Evolutionary conservation across 768 basidiomycete genomes (phyloP).

Genomic region (Jaapia argillacea): DNA sequence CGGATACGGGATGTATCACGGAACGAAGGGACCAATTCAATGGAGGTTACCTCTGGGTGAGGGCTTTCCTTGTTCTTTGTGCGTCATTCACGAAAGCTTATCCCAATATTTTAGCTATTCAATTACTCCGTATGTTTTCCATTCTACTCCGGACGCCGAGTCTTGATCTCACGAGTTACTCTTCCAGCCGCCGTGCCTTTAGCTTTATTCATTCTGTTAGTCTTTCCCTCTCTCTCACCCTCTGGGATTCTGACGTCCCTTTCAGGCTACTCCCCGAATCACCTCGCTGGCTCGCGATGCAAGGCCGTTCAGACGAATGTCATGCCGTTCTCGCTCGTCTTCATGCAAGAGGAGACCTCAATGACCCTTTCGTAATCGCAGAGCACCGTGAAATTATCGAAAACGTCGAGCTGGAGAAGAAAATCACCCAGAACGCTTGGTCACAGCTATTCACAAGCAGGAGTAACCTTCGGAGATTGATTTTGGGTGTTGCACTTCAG

Average conservation of each 20-base stretch:
- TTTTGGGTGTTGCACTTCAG: conserved; percentile 26
- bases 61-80: conserved; percentile 8
- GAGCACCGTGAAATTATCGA: conserved; percentile 14
- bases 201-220: conserved; percentile 34
- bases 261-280: conserved; percentile 14
- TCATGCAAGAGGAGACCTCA: conserved; percentile 37
- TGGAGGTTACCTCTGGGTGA: conserved; percentile 46
- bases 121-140: conserved; percentile 10
- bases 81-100: neutral
- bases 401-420: conserved; percentile 11
- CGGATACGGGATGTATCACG: conserved; percentile 14
- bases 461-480: conserved; percentile 36
- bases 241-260: neutral
- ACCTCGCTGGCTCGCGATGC: conserved; percentile 46
- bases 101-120: conserved; percentile 7
- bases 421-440: conserved; percentile 20
- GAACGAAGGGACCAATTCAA: conserved; percentile 21
- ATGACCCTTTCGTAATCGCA: conserved; percentile 35
- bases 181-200: conserved; percentile 11
- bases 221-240: neutral
- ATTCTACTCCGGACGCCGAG: too few relatives aligned
- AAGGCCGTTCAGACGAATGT: conserved; percentile 38
- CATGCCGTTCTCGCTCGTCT: conserved; percentile 32
- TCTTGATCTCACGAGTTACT: neutral
- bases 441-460: conserved; percentile 27